Base-by-base conservation (phyloP, 2,329 filamentous ascomycete species). In the Pseudogymnoascus sp. region DNA sequence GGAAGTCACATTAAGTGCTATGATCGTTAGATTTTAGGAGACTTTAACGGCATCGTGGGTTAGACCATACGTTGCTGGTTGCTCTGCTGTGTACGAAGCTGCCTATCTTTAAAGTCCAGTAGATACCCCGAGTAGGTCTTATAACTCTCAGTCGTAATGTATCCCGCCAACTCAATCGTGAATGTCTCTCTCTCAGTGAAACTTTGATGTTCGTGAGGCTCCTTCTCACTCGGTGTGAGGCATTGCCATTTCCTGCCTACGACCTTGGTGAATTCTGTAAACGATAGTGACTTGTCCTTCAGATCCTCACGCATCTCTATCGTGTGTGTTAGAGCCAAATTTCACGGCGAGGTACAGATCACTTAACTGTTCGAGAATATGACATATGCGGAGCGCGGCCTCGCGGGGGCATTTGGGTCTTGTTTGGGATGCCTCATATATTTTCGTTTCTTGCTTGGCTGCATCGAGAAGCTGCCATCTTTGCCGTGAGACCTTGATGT, bases 351-450 rank as follows among this genome's bases (percentile, higher is more conserved):
- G 15, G 8, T 37, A 9, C 13, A 9, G 19, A 19, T n/a, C n/a
- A 57, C 5, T 85, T 75, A 72, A 89, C 86, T 89, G 67, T 92
- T 92, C 0, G 89, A 92, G 68, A 94, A 94, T n/a, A 92, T 81
- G 9, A 92, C 89, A 73, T 92, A 92, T 57, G 89, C 89, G 3
- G 89, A 92, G 0, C 88, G 87, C 1, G 89, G 88, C 21, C 88
- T 79, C 68, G 91, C 88, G 1, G 89, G 89, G 1, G 89, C 88
- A 74, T 89, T 84, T 61, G 90, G 85, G 66, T 92, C 89, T 3
- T 87, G 79, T 83, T 90, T 90, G 8, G 88, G 88, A 72, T 91
- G 88, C 34, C 88, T 79, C 60, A 86, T 79, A 67, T 92, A 92
- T 69, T 90, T 91, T 52, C 88, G 78, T 72, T 92, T 92, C 15